Conservation (phyloP, 805 yeast genomes). For the Kodamaea kakaduensis region DNA sequence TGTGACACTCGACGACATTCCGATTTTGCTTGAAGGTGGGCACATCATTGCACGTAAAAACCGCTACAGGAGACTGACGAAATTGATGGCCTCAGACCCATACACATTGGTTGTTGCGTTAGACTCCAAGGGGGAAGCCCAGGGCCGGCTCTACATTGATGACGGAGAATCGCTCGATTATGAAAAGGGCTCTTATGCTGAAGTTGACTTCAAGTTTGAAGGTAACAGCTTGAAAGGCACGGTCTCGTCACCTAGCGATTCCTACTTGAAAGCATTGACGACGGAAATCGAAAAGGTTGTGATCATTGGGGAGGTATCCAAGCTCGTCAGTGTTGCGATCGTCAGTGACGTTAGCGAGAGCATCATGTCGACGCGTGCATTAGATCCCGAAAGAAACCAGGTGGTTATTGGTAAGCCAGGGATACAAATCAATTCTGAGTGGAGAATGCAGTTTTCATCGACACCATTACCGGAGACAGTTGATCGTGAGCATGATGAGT, state of each 20-base stretch:
- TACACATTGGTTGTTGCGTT: slow-evolving; percentile 68
- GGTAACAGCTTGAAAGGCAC: slow-evolving; percentile 8
- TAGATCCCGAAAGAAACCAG: slow-evolving; percentile 4
- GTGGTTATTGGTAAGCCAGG: slow-evolving; percentile 45
- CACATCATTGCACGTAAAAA: slow-evolving; percentile 63
- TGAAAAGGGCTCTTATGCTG: slow-evolving; percentile 46
- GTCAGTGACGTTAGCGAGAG: slow-evolving; percentile 34
- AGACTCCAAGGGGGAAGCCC: slow-evolving; percentile 45
- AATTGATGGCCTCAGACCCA: slow-evolving; percentile 74
- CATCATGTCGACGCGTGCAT: slow-evolving; percentile 3
- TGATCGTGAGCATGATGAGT: slow-evolving; percentile 24
- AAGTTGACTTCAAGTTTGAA: slow-evolving; percentile 32
- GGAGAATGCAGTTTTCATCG: slow-evolving; percentile 38
- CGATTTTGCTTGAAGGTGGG: slow-evolving; percentile 78
- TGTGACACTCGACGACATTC: slow-evolving; percentile 55
- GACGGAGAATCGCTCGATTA: slow-evolving; percentile 76
- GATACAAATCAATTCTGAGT: slow-evolving; percentile 42
- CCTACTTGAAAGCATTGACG: slow-evolving; percentile 20
- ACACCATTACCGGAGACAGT: not conserved
- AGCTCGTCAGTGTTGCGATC: slow-evolving; percentile 22
- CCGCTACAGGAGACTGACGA: slow-evolving; percentile 75
- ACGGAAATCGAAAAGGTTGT: slow-evolving; percentile 54
- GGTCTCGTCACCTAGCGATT: slow-evolving; percentile 5
- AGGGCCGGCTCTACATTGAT: slow-evolving; percentile 66
- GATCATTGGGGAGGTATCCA: slow-evolving; percentile 31